Percentiles rank a stretch among this genome's conserved stretches.
These are phyloP conservation scores for Solanum raphanifolium DNA, from an alignment of 257 asterid species.

Conservation along the genomic window DNA sequence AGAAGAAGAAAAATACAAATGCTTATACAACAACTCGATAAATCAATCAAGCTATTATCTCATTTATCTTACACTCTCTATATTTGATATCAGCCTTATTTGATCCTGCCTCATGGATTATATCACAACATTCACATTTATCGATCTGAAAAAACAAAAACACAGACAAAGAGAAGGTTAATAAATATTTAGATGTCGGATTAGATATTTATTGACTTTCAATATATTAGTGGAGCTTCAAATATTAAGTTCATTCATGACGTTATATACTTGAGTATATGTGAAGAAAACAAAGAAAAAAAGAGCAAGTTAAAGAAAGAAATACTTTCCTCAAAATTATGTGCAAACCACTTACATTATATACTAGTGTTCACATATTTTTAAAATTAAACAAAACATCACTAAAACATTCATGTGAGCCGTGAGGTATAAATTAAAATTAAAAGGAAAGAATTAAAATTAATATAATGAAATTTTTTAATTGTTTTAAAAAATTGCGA, in stretches of 20 bases:
- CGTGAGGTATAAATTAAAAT: no score
- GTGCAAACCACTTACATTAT: no score
- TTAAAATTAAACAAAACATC: no score
- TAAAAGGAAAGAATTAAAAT: no score
- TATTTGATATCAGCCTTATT: background rate
- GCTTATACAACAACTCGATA: background rate
- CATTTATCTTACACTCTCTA: slow-evolving; percentile 16
- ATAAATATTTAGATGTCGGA: background rate
- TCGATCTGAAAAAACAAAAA: slow-evolving; percentile 2
- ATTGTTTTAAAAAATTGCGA: background rate
- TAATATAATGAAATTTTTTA: no score
- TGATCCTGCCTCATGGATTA: background rate
- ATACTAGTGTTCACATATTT: background rate
- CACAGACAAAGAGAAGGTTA: background rate
- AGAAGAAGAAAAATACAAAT: background rate
- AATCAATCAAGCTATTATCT: slow-evolving; percentile 14
- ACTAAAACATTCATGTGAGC: background rate
- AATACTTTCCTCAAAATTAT: background rate
- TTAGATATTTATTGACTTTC: background rate
- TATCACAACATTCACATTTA: slow-evolving; percentile 28
- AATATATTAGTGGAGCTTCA: no score
- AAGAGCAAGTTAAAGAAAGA: background rate
- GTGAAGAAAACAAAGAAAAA: background rate
- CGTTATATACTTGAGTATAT: background rate
- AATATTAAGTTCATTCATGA: no score